Percentiles rank a stretch among this genome's conserved stretches.
Evolutionary conservation across 1,284 basidiomycete genomes (phyloP).

Genomic region (Cryptococcus sp.): DNA sequence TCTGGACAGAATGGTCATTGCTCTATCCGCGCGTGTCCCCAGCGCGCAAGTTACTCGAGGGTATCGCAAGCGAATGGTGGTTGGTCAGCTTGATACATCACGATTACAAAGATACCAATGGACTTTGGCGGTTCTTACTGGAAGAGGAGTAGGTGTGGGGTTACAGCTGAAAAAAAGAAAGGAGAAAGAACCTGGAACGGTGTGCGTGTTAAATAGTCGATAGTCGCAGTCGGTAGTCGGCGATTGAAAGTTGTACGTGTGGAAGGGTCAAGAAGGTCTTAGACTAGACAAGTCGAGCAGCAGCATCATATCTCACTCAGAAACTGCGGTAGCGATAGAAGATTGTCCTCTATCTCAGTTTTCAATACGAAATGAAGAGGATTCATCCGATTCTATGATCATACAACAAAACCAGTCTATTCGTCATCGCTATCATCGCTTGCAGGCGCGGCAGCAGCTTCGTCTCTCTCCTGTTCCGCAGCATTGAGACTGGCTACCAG

Average conservation of each 20-base stretch:
- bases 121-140: constrained; percentile 81
- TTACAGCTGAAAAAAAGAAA: neutral
- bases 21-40: constrained; percentile 76
- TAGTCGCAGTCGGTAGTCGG: too few relatives aligned
- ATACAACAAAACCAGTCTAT: constrained; percentile 7
- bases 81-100: constrained; percentile 92
- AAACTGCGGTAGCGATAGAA: too few relatives aligned
- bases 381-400: too few relatives aligned
- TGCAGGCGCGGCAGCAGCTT: constrained; percentile 7
- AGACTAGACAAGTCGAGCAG: too few relatives aligned
- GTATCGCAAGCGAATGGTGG: constrained; percentile 76
- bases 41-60: constrained; percentile 72
- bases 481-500: constrained; percentile 51
- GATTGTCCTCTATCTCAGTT: too few relatives aligned
- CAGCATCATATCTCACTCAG: too few relatives aligned
- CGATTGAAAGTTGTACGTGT: too few relatives aligned
- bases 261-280: too few relatives aligned
- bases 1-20: constrained; percentile 93
- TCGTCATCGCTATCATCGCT: constrained; percentile 33
- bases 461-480: constrained; percentile 45
- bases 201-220: too few relatives aligned
- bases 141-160: constrained; percentile 18
- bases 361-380: too few relatives aligned
- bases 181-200: too few relatives aligned
- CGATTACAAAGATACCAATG: constrained; percentile 80